phyloP scores from a whole-genome alignment of 1,284 basidiomycete genomes.

The Cutaneotrichosporon sp. region DNA sequence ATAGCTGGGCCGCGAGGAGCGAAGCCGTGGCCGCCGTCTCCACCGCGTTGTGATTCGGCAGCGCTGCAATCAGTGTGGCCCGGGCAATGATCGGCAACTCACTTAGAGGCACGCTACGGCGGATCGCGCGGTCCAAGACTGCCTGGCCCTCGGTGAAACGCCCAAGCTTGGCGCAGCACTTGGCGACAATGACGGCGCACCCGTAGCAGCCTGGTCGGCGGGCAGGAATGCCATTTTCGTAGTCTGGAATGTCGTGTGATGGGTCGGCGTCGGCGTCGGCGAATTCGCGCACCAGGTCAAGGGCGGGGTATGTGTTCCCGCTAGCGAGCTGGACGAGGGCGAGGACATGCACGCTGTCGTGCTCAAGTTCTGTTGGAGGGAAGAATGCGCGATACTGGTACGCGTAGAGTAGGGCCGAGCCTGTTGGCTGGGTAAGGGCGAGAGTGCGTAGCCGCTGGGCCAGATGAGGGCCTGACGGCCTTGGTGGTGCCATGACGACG shows the following conservation, averaged over 20 bases:
- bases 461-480: conserved; percentile 37
- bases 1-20: conserved; percentile 41
- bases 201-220: conserved; percentile 59
- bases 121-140: conserved; percentile 43
- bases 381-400: conserved; percentile 40
- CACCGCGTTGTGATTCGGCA: conserved; percentile 31
- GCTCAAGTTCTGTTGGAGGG: conserved; percentile 56
- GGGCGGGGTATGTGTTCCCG: conserved; percentile 72
- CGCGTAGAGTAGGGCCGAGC: conserved; percentile 47
- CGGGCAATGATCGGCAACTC: conserved; percentile 21
- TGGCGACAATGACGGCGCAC: conserved; percentile 74
- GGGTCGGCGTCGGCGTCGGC: conserved; percentile 50
- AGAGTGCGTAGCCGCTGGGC: conserved; percentile 39
- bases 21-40: conserved; percentile 36
- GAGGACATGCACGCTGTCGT: conserved; percentile 80
- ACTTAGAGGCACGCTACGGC: conserved; percentile 36
- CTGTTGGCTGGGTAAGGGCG: conserved; percentile 34
- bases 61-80: conserved; percentile 24
- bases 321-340: conserved; percentile 71
- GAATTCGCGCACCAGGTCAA: conserved; percentile 63
- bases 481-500: conserved; percentile 23
- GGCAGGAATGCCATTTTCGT: conserved; percentile 37
- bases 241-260: conserved; percentile 46
- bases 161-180: conserved; percentile 69
- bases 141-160: conserved; percentile 54